Evolutionary conservation across 169 alveolate genomes (phyloP), one percentile per base, ranked within the genome.

Genomic region (Perkinsus marinus): DNA sequence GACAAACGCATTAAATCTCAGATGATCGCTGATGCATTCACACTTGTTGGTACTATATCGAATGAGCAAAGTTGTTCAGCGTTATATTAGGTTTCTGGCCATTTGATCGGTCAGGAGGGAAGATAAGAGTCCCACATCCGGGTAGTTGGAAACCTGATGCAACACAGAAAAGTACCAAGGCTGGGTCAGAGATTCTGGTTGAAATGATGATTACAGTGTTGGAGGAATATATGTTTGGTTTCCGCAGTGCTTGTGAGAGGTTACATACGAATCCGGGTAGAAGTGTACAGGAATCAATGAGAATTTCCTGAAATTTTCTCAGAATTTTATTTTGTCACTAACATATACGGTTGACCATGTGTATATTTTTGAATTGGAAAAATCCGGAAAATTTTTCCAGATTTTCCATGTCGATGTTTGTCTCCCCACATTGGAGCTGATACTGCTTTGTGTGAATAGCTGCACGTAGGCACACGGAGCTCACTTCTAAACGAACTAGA

Each of bases 1-100:
- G 98, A 96, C 92, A 94, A 93, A 47, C 93, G 94, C 43, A 94
- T 96, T 0, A 96, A 96, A 68, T 93, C 96, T 16, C 93, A 91
- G 91, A 92, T 96, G 19, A 90, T 96, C 34, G 92, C 95, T 10
- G 98, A 96, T 94, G 92, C 94, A 0, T 92, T 96, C 30, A 95
- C 94, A 90, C 39, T 96, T 0, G 90, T 95, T 30, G 98, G 97
- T 19, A 92, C 94, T 38, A 47, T 10, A 10, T 10, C 46, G 46
- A 41, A 10, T 10, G 19, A 10, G 46, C 46, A 10, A 41, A 41
- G 46, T 10, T 41, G 22, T 57, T 7, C n/a, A n/a, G n/a, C n/a
- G n/a, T n/a, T n/a, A 16, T 57, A 16, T 57, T 30, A 57, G 79
- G 79, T 57, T 57, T 57, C 79, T 57, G 79, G 79, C 79, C 79